Evolutionary conservation across 2,329 filamentous ascomycete species (phyloP).

Genomic region (Rhexocercosporidium sp.): DNA sequence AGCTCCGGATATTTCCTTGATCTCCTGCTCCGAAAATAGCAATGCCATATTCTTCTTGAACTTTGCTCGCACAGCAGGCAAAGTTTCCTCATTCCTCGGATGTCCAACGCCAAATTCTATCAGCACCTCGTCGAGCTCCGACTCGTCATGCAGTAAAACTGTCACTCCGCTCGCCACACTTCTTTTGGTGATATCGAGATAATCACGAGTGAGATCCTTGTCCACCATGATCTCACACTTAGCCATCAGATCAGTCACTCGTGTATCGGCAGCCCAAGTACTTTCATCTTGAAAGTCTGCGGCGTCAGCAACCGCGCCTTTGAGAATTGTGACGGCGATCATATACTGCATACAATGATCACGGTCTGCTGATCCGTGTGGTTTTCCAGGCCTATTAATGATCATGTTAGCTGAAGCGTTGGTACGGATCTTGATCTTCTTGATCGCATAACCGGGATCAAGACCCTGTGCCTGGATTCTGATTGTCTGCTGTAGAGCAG

Average conservation of each 20-base stretch:
- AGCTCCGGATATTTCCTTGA: no score
- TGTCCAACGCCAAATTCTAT: background rate
- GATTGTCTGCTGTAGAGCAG: background rate
- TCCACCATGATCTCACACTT: background rate
- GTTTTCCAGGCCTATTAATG: background rate
- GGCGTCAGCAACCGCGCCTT: background rate
- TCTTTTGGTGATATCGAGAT: background rate
- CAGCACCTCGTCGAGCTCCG: background rate
- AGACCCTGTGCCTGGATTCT: background rate
- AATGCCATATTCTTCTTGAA: background rate
- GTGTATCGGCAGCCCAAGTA: background rate
- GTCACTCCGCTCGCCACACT: background rate
- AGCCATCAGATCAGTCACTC: background rate
- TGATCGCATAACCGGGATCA: background rate
- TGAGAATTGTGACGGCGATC: background rate
- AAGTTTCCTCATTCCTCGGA: background rate
- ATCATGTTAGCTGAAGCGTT: background rate
- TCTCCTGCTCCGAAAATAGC: background rate
- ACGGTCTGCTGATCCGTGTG: background rate
- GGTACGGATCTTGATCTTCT: background rate
- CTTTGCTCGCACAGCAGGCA: background rate
- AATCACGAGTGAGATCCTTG: background rate
- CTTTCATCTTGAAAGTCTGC: background rate
- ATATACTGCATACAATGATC: background rate
- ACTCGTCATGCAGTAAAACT: background rate